Percentiles rank a stretch among this genome's conserved stretches.
These are phyloP conservation scores for Aspergillus sp. DNA, from an alignment of 2,329 filamentous ascomycete species.

Conservation along the genomic window DNA sequence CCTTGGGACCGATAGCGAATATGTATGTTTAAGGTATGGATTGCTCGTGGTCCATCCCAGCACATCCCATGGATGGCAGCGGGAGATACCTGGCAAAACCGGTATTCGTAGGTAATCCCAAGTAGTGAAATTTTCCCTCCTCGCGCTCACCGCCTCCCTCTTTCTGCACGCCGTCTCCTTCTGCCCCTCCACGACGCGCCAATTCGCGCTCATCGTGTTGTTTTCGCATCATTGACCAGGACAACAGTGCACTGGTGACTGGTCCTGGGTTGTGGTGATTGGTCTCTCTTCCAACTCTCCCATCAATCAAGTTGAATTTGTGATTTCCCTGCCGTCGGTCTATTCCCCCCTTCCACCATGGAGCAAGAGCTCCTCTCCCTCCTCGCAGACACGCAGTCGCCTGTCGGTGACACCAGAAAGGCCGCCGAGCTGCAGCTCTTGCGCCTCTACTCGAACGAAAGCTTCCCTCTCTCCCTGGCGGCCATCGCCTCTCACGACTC, in stretches of 20 bases:
- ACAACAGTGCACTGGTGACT: neutral
- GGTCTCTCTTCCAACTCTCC: neutral
- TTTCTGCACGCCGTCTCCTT: constrained; percentile 4
- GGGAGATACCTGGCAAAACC: too few species aligned
- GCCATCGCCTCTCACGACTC: constrained; percentile 76
- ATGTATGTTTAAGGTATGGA: too few species aligned
- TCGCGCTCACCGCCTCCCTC: constrained; percentile 17
- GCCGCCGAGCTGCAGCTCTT: constrained; percentile 82
- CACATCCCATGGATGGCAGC: neutral
- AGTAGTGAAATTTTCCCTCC: neutral
- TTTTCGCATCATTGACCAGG: neutral
- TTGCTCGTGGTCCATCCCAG: neutral
- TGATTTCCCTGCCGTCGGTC: neutral
- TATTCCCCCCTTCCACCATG: constrained; percentile 55
- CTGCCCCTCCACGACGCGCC: constrained; percentile 21
- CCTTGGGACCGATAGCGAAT: neutral
- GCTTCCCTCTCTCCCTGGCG: constrained; percentile 76
- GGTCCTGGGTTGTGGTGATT: neutral
- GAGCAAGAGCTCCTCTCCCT: constrained; percentile 89
- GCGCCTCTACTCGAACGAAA: constrained; percentile 64
- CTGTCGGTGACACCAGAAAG: constrained; percentile 73
- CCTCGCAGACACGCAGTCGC: constrained; percentile 79
- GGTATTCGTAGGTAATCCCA: too few species aligned
- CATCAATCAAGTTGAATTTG: neutral
- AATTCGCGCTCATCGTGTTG: constrained; percentile 8